Base-by-base conservation (phyloP, 768 basidiomycete genomes). In the Melanogaster broomeanus region DNA sequence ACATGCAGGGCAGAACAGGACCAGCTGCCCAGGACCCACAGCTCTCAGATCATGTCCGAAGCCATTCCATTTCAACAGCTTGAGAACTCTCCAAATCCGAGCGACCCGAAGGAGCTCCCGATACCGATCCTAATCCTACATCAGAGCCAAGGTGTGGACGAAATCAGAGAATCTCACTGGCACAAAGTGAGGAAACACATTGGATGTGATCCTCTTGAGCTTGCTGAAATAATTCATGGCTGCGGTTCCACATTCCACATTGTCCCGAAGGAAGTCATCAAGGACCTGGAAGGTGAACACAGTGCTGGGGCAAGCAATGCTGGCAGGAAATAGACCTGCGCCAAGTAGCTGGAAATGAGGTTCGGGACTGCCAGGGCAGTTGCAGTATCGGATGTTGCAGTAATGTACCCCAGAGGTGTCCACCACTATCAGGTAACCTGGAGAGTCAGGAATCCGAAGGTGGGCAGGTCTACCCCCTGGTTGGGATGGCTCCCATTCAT, bases 1-100 rank as follows among this genome's bases (percentile, higher is more conserved):
- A 45, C 68, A 71, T 4, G 62, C 53, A 0, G 63, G 56, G 18
- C 69, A 67, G 11, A 64, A 59, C 1, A 66, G 24, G 28, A 30
- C 28, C 28, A 30, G 12, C 10, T 30, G 10, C 12, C 28, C 28
- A 10, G 3, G 10, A 3, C 28, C 10, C 3, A 2, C 2, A 2
- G 10, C 12, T 30, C 28, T 30, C 6, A 11, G 28, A 12, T 12
- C 10, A 15, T 61, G 49, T 0, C 42, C 46, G 4, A 56, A 60
- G 0, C 57, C 57, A 4, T 37, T 34, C 56, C 60, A 61, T 45
- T 67, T 70, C 0, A 53, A 6, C 11, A 61, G 37, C 21, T 67
- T 60, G 0, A 66, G 6, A 7, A 60, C 15, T 0, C 42, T 0
- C 65, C 65, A 68, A 18, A 57, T 11, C 2, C 59, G 13, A 0